Conservation (phyloP, 2,329 filamentous ascomycete genomes). For the Hortaea werneckii region DNA sequence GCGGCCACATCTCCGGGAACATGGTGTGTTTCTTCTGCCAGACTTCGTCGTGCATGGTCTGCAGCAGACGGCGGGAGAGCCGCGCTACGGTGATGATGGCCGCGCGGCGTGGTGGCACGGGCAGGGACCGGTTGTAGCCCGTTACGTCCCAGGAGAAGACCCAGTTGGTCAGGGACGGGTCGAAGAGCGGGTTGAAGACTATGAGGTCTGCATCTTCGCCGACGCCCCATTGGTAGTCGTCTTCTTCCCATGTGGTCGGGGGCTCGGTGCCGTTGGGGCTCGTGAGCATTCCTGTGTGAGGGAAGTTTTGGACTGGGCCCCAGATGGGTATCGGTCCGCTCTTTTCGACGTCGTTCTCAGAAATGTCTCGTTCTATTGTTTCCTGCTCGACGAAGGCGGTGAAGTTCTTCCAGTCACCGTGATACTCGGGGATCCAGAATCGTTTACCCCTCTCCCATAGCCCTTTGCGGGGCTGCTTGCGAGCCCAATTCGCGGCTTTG, state of each 20-base stretch:
- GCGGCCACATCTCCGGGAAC: conserved; percentile 70
- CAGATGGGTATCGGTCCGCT: conserved; percentile 50
- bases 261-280: conserved; percentile 54
- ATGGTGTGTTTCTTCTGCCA: conserved; percentile 60
- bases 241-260: conserved; percentile 47
- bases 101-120: conserved; percentile 57
- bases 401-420: conserved; percentile 60
- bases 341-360: conserved; percentile 42
- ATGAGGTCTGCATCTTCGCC: conserved; percentile 67
- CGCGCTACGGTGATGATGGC: conserved; percentile 72
- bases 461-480: conserved; percentile 58
- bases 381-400: conserved; percentile 53
- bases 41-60: conserved; percentile 70
- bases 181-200: conserved; percentile 69
- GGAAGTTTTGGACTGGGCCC: conserved; percentile 44
- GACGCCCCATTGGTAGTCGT: conserved; percentile 65
- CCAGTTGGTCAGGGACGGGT: conserved; percentile 63
- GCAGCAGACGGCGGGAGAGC: conserved; percentile 59
- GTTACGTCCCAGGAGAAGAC: conserved; percentile 58
- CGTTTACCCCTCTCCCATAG: conserved; percentile 65
- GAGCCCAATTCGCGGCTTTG: conserved; percentile 53
- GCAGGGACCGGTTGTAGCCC: conserved; percentile 48
- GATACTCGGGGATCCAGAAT: conserved; percentile 60
- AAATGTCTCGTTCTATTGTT: conserved; percentile 37
- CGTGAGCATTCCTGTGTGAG: conserved; percentile 43